A percentile compares a stretch with the other conserved stretches of the same genome.
Conservation (phyloP, 176 grass and related monocot genomes). For the Zizania latifolia region DNA sequence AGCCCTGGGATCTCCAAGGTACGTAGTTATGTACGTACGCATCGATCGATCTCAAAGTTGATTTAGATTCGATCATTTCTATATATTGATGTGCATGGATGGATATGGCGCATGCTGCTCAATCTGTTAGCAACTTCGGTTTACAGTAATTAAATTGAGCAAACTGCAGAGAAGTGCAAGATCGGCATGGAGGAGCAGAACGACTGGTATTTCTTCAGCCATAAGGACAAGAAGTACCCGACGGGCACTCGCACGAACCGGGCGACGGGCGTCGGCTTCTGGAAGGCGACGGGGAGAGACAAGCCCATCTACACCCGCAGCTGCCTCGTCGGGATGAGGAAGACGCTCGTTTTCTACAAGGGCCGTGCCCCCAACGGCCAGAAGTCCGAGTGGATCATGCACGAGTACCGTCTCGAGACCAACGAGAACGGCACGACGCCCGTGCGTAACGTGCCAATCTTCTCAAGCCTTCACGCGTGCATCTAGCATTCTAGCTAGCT, state of each 20-base stretch:
- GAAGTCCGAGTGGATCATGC: constrained; percentile 98
- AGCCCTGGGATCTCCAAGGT: constrained; percentile 98
- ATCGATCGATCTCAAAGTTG: too few species aligned
- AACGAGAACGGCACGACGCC: constrained; percentile 56
- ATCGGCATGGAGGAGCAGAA: constrained; percentile 89
- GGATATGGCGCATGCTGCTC: too few species aligned
- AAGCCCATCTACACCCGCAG: constrained; percentile 83
- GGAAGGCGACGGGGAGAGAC: constrained; percentile 97
- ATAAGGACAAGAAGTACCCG: constrained; percentile 98
- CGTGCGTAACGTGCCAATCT: too few species aligned
- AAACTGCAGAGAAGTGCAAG: constrained; percentile 67
- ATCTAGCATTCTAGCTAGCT: too few species aligned
- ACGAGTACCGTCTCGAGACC: constrained; percentile 91
- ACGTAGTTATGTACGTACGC: too few species aligned
- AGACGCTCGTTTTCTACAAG: constrained; percentile 92
- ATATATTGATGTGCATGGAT: too few species aligned
- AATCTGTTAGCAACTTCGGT: not conserved
- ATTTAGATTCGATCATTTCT: too few species aligned
- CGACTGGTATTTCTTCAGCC: constrained; percentile 98
- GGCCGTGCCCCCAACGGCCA: constrained; percentile 87
- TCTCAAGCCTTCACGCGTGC: too few species aligned
- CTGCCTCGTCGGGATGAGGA: constrained; percentile 83
- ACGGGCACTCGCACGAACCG: constrained; percentile 86
- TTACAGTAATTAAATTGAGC: not conserved
- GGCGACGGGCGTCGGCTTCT: constrained; percentile 80